These are phyloP conservation scores for Acacia crassicarpa DNA, from an alignment of 306 rosid species.

Conservation along the genomic window DNA sequence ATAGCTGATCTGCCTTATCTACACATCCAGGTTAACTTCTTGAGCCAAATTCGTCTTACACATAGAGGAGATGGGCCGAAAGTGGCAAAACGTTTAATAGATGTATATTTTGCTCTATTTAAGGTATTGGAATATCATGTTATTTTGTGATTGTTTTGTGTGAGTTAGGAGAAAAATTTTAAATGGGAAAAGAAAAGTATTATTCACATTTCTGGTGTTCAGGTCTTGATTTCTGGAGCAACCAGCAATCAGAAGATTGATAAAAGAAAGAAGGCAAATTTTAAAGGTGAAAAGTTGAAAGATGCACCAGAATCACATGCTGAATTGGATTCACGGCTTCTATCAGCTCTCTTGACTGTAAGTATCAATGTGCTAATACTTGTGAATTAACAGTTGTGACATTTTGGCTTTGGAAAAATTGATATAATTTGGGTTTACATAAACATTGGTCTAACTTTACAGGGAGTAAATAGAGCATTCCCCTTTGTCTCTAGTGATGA, in stretches of 20 bases:
- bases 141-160: neutral
- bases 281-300: conserved; percentile 39
- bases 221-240: conserved; percentile 78
- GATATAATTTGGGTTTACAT: neutral
- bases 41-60: conserved; percentile 85
- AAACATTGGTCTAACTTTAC: conserved; percentile 19
- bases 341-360: conserved; percentile 83
- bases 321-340: conserved; percentile 88
- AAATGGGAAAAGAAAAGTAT: neutral
- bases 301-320: conserved; percentile 50
- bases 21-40: conserved; percentile 72
- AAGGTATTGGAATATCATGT: conserved; percentile 57
- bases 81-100: conserved; percentile 89
- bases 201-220: conserved; percentile 31
- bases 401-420: conserved; percentile 4
- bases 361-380: conserved; percentile 22
- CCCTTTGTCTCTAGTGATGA: conserved; percentile 85
- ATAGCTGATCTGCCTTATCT: conserved; percentile 24
- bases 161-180: neutral
- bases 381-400: conserved; percentile 4
- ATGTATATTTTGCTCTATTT: conserved; percentile 88
- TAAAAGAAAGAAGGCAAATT: conserved; percentile 46
- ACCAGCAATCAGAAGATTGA: conserved; percentile 46
- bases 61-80: conserved; percentile 88
- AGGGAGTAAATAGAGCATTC: conserved; percentile 97